These are phyloP conservation scores for Zostera marina DNA, from an alignment of 116 monocot species.

Conservation along the genomic window DNA sequence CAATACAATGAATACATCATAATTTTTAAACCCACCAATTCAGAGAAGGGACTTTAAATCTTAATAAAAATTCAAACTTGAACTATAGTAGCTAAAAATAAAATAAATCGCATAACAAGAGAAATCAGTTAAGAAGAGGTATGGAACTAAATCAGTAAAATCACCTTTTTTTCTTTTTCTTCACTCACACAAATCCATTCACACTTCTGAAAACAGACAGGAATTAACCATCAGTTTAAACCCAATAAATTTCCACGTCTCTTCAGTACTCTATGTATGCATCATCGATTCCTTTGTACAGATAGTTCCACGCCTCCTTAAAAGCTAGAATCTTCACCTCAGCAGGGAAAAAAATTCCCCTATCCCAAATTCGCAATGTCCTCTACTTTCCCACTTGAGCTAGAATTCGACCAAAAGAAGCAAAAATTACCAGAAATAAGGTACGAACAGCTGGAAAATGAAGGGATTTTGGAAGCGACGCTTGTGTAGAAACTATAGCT, in stretches of 20 bases:
- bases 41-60: not conserved
- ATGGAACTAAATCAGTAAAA: not conserved
- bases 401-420: not conserved
- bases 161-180: not conserved
- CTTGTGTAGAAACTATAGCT: no score
- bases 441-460: not conserved
- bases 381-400: not conserved
- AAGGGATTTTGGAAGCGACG: not conserved
- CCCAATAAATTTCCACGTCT: constrained; percentile 1
- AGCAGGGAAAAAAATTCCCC: not conserved
- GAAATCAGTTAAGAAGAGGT: not conserved
- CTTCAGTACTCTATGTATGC: not conserved
- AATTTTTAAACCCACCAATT: not conserved
- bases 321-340: not conserved
- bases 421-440: not conserved
- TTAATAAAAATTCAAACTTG: not conserved
- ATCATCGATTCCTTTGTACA: not conserved
- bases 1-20: not conserved
- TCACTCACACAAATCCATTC: not conserved
- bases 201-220: not conserved
- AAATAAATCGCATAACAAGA: not conserved
- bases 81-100: not conserved
- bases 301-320: not conserved
- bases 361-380: not conserved
- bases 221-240: not conserved